phyloP scores from a whole-genome alignment of 2,329 filamentous ascomycete genomes.

The Ophiostoma sp. region DNA sequence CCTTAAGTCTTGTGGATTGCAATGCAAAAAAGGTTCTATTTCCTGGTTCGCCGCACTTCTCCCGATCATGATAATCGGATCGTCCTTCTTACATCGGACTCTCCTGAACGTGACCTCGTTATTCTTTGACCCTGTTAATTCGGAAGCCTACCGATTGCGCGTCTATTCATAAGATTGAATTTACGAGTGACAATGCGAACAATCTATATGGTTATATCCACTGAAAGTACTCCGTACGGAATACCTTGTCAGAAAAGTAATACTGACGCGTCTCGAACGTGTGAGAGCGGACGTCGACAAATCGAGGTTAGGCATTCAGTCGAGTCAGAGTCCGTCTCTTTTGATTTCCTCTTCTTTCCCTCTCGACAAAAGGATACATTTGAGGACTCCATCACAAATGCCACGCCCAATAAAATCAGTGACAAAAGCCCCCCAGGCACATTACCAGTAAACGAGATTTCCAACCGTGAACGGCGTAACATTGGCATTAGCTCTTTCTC shows the following conservation, averaged over 20 bases:
- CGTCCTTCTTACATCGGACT: background rate
- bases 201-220: too few relatives aligned
- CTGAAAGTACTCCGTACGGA: too few relatives aligned
- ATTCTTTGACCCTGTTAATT: too few relatives aligned
- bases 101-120: too few relatives aligned
- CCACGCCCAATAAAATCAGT: background rate
- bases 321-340: background rate
- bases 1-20: background rate
- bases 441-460: background rate
- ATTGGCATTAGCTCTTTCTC: background rate
- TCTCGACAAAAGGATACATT: background rate
- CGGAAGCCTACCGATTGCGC: background rate
- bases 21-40: background rate
- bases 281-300: background rate
- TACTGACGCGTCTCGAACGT: background rate
- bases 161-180: background rate
- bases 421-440: background rate
- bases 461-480: background rate
- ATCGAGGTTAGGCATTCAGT: background rate
- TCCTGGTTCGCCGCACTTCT: background rate
- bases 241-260: background rate
- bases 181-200: too few relatives aligned
- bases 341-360: background rate
- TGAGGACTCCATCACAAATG: background rate
- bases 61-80: background rate